Evolutionary conservation across 164 flowering plant genomes (phyloP), one percentile per base, ranked within the genome.

Genomic region (Vitis amurensis): DNA sequence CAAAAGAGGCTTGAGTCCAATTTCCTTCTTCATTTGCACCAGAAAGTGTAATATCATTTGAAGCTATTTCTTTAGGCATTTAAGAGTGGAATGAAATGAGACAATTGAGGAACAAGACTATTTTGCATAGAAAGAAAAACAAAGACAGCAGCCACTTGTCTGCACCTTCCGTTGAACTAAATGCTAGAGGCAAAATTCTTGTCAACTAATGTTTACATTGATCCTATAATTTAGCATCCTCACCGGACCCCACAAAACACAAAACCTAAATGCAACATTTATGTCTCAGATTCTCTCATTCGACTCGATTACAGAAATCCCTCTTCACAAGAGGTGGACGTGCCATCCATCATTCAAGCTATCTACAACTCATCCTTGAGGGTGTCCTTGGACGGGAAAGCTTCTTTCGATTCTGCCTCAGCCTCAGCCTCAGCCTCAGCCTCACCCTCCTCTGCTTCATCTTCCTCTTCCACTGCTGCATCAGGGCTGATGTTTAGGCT

Each of bases 401-500:
- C 76, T 62, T 82, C 85, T 66, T 83, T 74, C 1, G 15, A 16
- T 2, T 74, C 77, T 14, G 66, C 68, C 62, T 86, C 83, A 4
- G 71, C 17, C 17, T 17, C 83, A 4, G 71, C 17, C 17, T 17
- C 17, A 17, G 17, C 37, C 61, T 81, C 85, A 16, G 68, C 77
- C 74, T 87, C 92, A 2, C 68, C 51, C 53, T 88, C 89, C 65
- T 86, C 90, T 3, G 57, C 84, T 8, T 89, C 95, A 27, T 82
- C 94, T 70, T 90, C 94, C 81, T 90, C 97, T 69, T 89, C 96
- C 11, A 88, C 86, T 1, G 79, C 64, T 1, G 89, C 95, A 76
- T 95, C 94, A 10, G 97, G 91, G 70, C 84, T 89, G 64, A 95
- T 86, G 63, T 88, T 80, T 47, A 95, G 82, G 71, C 93, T 82